Percentiles rank a stretch among this genome's conserved stretches.
Evolutionary conservation across 345 rosid genomes (phyloP).

Genomic region (Excoecaria cochinchinensis): DNA sequence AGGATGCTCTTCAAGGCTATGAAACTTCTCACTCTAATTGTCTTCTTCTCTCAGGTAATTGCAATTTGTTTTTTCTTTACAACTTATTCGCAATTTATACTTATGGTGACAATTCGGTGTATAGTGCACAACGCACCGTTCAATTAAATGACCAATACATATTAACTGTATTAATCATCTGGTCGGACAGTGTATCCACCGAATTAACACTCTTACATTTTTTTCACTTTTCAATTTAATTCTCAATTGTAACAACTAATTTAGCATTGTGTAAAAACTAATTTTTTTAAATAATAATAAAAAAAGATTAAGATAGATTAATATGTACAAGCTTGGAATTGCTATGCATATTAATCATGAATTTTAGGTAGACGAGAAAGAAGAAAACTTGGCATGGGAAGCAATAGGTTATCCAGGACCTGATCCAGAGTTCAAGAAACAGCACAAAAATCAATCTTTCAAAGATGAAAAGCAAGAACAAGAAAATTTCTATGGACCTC

Average conservation of each 20-base stretch:
- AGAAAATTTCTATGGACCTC: conserved; percentile 60
- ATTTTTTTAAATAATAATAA: not conserved
- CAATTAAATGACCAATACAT: too few species aligned
- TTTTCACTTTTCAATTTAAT: too few species aligned
- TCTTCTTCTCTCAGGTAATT: conserved; percentile 73
- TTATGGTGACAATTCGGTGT: too few species aligned
- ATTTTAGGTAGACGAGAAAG: conserved; percentile 55
- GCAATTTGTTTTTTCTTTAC: not conserved
- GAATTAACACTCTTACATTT: too few species aligned
- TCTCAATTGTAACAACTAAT: too few species aligned
- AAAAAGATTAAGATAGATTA: not conserved
- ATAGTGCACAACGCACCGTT: too few species aligned
- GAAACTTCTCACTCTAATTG: conserved; percentile 55
- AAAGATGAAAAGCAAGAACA: conserved; percentile 9
- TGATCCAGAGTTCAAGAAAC: conserved; percentile 41
- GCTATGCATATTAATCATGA: too few species aligned
- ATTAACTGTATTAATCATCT: too few species aligned
- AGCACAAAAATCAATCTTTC: conserved; percentile 13
- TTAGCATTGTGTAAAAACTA: too few species aligned
- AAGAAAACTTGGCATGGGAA: conserved; percentile 60
- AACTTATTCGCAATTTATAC: too few species aligned
- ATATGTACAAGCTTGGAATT: too few species aligned
- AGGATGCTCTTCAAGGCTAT: conserved; percentile 55
- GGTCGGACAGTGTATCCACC: too few species aligned
- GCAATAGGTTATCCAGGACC: conserved; percentile 76